phyloP scores from a whole-genome alignment of 345 rosid genomes.

The Anacardium occidentale region DNA sequence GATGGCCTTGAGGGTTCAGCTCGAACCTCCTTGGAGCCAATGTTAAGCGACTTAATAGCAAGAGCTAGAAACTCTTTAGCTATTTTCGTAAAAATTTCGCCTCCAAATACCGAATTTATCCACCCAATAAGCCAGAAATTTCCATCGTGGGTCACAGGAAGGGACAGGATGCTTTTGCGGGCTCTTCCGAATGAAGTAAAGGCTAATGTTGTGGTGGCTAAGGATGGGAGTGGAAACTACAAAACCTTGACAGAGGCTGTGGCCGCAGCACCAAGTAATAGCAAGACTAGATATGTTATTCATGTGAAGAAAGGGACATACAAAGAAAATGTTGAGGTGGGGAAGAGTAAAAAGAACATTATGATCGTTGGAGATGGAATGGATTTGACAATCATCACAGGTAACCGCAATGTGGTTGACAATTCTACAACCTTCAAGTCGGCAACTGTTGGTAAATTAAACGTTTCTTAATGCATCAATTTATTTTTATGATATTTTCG shows the following conservation, averaged over 20 bases:
- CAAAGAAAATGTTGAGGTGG: conserved; percentile 63
- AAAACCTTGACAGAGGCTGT: conserved; percentile 71
- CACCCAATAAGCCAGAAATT: conserved; percentile 25
- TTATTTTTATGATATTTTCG: background rate
- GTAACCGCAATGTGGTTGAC: conserved; percentile 52
- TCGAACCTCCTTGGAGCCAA: conserved; percentile 32
- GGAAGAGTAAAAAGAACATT: conserved; percentile 61
- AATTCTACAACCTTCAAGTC: conserved; percentile 72
- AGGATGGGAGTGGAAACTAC: conserved; percentile 74
- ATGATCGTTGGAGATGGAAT: conserved; percentile 82
- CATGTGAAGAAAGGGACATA: conserved; percentile 77
- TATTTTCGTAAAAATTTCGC: conserved; percentile 42
- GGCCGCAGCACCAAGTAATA: conserved; percentile 55
- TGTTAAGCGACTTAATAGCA: conserved; percentile 50
- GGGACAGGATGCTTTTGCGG: conserved; percentile 49
- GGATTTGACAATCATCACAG: conserved; percentile 59
- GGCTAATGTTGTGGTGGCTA: conserved; percentile 67
- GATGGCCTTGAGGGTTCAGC: conserved; percentile 48
- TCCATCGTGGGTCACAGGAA: conserved; percentile 60
- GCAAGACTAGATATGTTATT: conserved; percentile 55
- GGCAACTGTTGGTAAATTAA: conserved; percentile 65
- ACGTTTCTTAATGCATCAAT: background rate
- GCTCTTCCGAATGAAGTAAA: conserved; percentile 36
- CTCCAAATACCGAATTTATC: conserved; percentile 18
- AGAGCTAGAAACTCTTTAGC: conserved; percentile 55